Base-by-base conservation (phyloP, 371 early-diverging fungal species). In the Saksenaea oblongispora region DNA sequence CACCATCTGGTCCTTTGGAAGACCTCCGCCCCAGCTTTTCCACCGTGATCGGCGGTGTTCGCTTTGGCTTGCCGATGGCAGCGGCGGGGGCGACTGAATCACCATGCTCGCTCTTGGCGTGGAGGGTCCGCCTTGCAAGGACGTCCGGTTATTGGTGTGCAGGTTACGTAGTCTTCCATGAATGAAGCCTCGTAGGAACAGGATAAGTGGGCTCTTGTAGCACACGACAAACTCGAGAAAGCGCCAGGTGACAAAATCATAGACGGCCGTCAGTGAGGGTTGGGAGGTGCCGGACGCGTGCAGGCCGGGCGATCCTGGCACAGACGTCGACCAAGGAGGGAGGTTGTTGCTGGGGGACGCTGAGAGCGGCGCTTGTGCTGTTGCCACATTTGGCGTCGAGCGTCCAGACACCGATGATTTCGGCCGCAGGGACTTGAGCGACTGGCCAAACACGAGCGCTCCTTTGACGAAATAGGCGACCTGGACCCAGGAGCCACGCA, bases 171-270 rank as follows among this genome's bases (percentile, higher is more conserved):
- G 54, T 24, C 78, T 82, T 22, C 83, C 82, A n/a, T 76, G 63
- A 13, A 87, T 71, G 59, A 82, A 84, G 0, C 78, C 82, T 27
- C 79, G 73, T 44, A 87, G 63, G 63, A 78, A 76, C 22, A 83
- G 62, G 51, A 76, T 65, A n/a, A 87, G 54, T 0, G 87, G 87
- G 5, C 74, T 73, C 26, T 81, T 79, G 47, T 77, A 83, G 41
- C 71, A 76, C 5, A 80, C 61, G 5, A 80, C 72, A 54, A 84
- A 84, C 54, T 87, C 87, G 8, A 85, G 69, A 54, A 87, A 82
- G 1, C 83, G 72, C 87, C 87, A 87, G 0, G 81, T 69, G 1
- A 84, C 75, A 59, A 75, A 87, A 1, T 84, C 84, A 47, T 82
- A 80, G 1, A 79, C 65, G 1, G 72, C 70, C 11, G 62, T 63